Evolutionary conservation across 768 basidiomycete genomes (phyloP), one percentile per base, ranked within the genome.

Genomic region (Suillus americanus): DNA sequence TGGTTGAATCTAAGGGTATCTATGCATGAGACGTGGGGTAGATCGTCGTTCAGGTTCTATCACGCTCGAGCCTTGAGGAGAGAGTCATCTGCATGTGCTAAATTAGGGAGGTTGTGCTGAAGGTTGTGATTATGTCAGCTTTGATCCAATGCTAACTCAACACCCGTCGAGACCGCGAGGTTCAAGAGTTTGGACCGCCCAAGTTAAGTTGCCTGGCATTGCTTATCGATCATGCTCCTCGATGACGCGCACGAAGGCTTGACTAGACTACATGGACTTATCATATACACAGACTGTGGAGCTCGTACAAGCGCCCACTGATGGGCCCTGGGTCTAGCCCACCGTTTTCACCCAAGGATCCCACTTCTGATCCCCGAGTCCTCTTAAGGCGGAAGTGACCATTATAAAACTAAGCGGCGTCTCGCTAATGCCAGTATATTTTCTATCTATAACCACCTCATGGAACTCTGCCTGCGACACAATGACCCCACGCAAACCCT

Each of bases 401-500:
- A n/a, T 59, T 41, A 28, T 59, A 41, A 30, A 18, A 59, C 5
- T 3, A 57, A 40, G 25, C 25, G 25, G 56, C 18, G 38, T 12
- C 33, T 59, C 38, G 5, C 25, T 9, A 1, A 38, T 56, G 54
- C 54, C 14, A 3, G 14, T 28, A 25, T 8, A 30, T 59, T 12
- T 59, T 18, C 18, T 28, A 7, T 18, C 28, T 28, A 41, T 30
- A 41, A 59, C 9, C 23, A 41, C 5, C 25, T 37, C 28, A 62
- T 62, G 62, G 62, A 62, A 62, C 54, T 64, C 8, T 64, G 60
- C 61, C 25, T 64, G 37, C 59, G 63, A 20, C 14, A 81, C 66
- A 82, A 82, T 68, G 79, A 81, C 67, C 77, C 80, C 10, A 71
- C 67, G 5, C 66, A 76, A 33, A 80, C 80, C 3, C 63, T 77